Evolutionary conservation across 345 rosid species (phyloP), one percentile per base, ranked within the genome.

Genomic region (Linum tenue): DNA sequence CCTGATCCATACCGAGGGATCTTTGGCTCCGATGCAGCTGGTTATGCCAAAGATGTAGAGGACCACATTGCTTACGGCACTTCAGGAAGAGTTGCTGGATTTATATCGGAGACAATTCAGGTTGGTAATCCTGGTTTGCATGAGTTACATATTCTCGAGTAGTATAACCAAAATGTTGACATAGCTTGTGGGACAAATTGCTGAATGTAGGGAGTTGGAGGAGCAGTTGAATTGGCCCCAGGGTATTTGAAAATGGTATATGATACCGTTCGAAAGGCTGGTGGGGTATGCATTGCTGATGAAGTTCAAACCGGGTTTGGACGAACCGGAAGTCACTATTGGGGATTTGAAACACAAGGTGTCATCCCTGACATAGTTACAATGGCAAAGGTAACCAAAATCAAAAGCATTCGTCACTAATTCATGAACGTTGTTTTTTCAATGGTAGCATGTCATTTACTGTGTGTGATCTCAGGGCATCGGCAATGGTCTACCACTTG

Each of bases 251-350:
- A 87, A 74, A 73, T 72, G 61, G 96, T 88, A 42, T 88, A 88
- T 76, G 96, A 84, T 65, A 86, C 81, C 77, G 88, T 94, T 35
- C 86, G 70, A 65, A 83, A 85, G 53, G 95, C 97, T 73, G 92
- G 96, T 38, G 95, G 97, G 69, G 84, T 86, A 70, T 86, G 96
- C 81, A 94, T 88, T 51, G 99, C 95, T 3, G 99, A 90, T 75
- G 96, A 94, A 83, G 96, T 94, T 63, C 99, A 94, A 81, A 84
- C 91, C 15, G 97, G 96, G 51, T 90, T 90, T 80, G 96, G 97
- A 68, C 83, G 91, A 63, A 90, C 92, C 0, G 95, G 99, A 77
- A 88, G 92, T 80, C 88, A 90, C 60, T 90, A 90, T 71, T 90
- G 97, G 92, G 99, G 96, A 53, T 90, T 90, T 67, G 84, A 86